Evolutionary conservation across 2,329 filamentous ascomycete genomes (phyloP).

Genomic region (Ilyonectria robusta): DNA sequence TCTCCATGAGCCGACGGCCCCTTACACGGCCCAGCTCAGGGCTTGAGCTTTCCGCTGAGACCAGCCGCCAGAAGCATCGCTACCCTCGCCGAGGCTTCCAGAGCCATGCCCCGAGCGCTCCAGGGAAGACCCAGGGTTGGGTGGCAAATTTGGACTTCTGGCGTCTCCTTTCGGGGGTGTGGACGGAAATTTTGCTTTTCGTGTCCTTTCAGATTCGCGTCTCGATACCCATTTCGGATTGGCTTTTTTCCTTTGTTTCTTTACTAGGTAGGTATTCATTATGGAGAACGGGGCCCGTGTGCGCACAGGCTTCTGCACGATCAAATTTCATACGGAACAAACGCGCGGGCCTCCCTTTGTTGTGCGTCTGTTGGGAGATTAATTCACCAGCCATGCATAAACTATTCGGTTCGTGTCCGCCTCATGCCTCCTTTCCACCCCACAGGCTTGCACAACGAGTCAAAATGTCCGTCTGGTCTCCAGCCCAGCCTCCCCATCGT

Average conservation of each 20-base stretch:
- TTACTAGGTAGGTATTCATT: constrained; percentile 13
- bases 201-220: constrained; percentile 12
- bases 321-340: constrained; percentile 25
- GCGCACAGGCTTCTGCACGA: constrained; percentile 39
- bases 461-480: neutral
- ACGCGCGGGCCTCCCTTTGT: constrained; percentile 42
- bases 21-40: constrained; percentile 42
- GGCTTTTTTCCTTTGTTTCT: constrained; percentile 21
- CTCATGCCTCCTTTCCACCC: constrained; percentile 19
- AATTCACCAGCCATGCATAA: constrained; percentile 44
- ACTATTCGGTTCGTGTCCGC: constrained; percentile 21
- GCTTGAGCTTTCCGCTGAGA: constrained; percentile 41
- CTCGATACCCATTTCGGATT: constrained; percentile 12
- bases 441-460: constrained; percentile 26
- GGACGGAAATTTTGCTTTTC: constrained; percentile 23
- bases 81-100: constrained; percentile 21
- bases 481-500: constrained; percentile 1
- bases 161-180: constrained; percentile 24
- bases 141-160: constrained; percentile 3
- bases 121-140: constrained; percentile 10
- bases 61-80: constrained; percentile 35
- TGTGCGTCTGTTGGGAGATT: constrained; percentile 49
- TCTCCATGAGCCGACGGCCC: constrained; percentile 41
- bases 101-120: neutral
- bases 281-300: constrained; percentile 15